phyloP scores from a whole-genome alignment of 2,329 filamentous ascomycete genomes.

The Claviceps maximensis region DNA sequence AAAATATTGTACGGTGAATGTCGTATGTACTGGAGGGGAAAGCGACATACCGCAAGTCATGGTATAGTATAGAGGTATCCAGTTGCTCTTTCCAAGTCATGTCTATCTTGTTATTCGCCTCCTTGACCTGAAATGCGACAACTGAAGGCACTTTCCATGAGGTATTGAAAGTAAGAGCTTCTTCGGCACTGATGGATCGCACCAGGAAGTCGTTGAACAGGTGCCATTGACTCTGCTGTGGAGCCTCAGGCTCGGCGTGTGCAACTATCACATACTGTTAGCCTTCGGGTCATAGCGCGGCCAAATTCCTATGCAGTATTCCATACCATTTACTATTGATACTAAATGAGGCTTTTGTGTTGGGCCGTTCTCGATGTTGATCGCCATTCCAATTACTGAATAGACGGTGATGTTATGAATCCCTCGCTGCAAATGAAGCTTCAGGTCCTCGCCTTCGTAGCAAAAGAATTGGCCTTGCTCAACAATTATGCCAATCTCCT shows the following conservation, averaged over 20 bases:
- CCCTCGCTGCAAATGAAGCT: constrained; percentile 63
- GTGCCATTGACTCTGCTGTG: constrained; percentile 68
- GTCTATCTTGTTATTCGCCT: constrained; percentile 69
- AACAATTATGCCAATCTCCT: constrained; percentile 85
- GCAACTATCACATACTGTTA: constrained; percentile 34
- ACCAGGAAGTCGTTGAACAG: constrained; percentile 97
- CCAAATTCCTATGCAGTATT: background rate
- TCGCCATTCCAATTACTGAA: constrained; percentile 78
- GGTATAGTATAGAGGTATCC: constrained; percentile 74
- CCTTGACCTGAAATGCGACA: constrained; percentile 72
- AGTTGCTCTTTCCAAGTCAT: constrained; percentile 73
- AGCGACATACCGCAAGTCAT: constrained; percentile 42
- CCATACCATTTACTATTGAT: constrained; percentile 70
- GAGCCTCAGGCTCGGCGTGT: constrained; percentile 47
- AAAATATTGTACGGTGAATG: constrained; percentile 1
- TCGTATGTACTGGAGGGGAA: background rate
- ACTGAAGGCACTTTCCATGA: constrained; percentile 89
- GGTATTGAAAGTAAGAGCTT: constrained; percentile 80
- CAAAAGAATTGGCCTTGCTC: constrained; percentile 88
- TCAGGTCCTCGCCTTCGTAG: constrained; percentile 84
- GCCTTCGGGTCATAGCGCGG: background rate
- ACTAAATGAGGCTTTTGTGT: constrained; percentile 84
- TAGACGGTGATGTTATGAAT: constrained; percentile 77
- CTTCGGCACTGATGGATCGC: constrained; percentile 61
- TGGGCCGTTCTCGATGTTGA: constrained; percentile 77